Evolutionary conservation across 2,329 filamentous ascomycete species (phyloP).

Genomic region (Colletotrichum filicis): DNA sequence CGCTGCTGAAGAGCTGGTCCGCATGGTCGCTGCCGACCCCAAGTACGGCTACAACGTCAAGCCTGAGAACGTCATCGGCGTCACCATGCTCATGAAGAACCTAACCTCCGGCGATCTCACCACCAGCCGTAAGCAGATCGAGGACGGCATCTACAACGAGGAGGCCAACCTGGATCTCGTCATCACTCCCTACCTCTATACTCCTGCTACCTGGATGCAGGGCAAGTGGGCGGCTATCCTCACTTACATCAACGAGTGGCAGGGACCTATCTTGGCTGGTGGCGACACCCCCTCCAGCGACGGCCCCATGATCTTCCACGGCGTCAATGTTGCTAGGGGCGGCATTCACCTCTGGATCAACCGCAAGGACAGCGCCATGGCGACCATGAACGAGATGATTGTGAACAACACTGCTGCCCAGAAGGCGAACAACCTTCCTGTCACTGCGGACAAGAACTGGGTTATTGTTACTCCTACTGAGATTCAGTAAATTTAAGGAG

Average conservation of each 20-base stretch:
- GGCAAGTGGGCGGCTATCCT: constrained; percentile 57
- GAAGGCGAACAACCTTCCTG: constrained; percentile 46
- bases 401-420: constrained; percentile 46
- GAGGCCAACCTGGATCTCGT: constrained; percentile 50
- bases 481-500: constrained; percentile 41
- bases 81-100: constrained; percentile 50
- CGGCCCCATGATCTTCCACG: constrained; percentile 57
- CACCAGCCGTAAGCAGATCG: constrained; percentile 52
- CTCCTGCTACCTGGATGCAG: constrained; percentile 55
- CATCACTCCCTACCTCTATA: constrained; percentile 54
- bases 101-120: constrained; percentile 43
- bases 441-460: constrained; percentile 58
- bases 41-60: constrained; percentile 58
- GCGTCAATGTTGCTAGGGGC: constrained; percentile 52
- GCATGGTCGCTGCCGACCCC: constrained; percentile 57
- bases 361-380: constrained; percentile 47
- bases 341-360: constrained; percentile 56
- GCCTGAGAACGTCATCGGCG: constrained; percentile 56
- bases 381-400: constrained; percentile 51
- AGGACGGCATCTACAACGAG: constrained; percentile 47
- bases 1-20: constrained; percentile 55
- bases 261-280: constrained; percentile 51
- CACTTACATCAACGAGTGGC: constrained; percentile 55
- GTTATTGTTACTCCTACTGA: constrained; percentile 52
- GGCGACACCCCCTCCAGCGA: constrained; percentile 57